phyloP scores from a whole-genome alignment of 306 rosid species.

The barrel medic (Medicago truncatula) region DNA sequence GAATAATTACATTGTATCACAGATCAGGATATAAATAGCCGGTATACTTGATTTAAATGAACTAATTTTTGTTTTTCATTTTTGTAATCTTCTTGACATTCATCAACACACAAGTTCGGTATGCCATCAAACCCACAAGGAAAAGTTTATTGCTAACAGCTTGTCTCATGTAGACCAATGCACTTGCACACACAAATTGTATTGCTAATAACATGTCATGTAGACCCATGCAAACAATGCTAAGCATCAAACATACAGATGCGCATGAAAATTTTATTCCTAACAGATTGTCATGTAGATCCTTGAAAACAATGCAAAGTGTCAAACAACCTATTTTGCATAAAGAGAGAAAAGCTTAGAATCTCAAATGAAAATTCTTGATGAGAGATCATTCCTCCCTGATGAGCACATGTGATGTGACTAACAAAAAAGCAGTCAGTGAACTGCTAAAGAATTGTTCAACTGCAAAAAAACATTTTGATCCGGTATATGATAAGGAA shows the following conservation, averaged over 20 bases:
- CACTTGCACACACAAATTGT: background rate
- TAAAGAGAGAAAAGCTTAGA: background rate
- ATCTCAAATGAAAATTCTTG: background rate
- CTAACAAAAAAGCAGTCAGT: background rate
- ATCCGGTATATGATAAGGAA: too few species aligned
- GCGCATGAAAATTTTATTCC: background rate
- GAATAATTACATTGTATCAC: slow-evolving; percentile 26
- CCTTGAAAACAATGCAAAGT: background rate
- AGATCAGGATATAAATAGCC: background rate
- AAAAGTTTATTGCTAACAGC: background rate
- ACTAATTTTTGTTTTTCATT: background rate
- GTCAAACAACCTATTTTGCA: background rate
- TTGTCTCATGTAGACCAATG: background rate
- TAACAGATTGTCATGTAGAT: slow-evolving; percentile 1
- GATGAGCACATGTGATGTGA: background rate
- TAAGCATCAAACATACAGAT: slow-evolving; percentile 1
- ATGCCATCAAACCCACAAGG: background rate
- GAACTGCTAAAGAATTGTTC: background rate
- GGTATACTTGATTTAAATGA: slow-evolving; percentile 8
- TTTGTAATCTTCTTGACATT: background rate
- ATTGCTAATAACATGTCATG: background rate
- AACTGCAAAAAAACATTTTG: background rate
- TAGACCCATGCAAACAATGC: background rate
- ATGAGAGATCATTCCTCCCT: background rate
- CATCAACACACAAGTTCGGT: background rate